Conservation (phyloP, 352 stramenopile genomes). For the Globisporangium spinosum region DNA sequence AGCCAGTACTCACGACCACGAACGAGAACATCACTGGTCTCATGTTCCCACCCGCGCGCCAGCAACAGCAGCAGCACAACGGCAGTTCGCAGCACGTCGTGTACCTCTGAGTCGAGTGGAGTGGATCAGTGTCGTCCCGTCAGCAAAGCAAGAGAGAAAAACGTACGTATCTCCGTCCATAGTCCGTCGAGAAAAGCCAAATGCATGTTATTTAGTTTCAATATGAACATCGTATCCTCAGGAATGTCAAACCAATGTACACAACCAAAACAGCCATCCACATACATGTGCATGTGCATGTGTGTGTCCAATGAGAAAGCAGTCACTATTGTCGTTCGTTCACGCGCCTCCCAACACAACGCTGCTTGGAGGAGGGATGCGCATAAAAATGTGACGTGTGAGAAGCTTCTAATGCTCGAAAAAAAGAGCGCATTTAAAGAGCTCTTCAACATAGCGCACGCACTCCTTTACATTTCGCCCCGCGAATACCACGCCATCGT, state of each 20-base stretch:
- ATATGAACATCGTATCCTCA: neutral
- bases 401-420: no score
- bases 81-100: neutral
- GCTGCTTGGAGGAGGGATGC: no score
- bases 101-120: neutral
- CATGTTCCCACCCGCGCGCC: neutral
- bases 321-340: no score
- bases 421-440: no score
- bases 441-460: no score
- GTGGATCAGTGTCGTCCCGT: neutral
- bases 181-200: neutral
- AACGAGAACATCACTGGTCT: neutral
- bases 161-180: neutral
- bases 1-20: neutral
- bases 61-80: constrained; percentile 1
- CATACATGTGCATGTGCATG: no score
- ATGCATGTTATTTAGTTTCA: constrained; percentile 2
- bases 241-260: neutral
- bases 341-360: no score
- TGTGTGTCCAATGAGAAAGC: no score
- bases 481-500: no score
- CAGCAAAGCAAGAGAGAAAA: neutral
- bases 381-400: no score
- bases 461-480: no score
- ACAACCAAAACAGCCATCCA: neutral